Percentiles rank a stretch among this genome's conserved stretches.
Evolutionary conservation across 2,329 filamentous ascomycete genomes (phyloP).

Genomic region (Dothistroma septosporum): DNA sequence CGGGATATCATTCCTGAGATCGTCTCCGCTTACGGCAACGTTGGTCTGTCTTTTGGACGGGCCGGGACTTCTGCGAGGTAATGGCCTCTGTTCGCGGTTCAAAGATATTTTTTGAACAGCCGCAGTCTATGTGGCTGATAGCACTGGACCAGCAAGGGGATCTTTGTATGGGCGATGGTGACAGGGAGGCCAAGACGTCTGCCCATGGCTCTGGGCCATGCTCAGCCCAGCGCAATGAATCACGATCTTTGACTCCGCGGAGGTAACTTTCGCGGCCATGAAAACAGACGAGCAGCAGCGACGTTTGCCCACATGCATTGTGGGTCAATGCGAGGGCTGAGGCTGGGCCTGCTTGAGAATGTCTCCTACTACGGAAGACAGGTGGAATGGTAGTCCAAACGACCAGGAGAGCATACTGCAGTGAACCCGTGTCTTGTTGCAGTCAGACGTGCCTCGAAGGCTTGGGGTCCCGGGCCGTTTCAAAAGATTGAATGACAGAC

Average conservation of each 20-base stretch:
- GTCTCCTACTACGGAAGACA: neutral
- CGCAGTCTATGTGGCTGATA: neutral
- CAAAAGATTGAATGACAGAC: neutral
- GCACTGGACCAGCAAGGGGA: neutral
- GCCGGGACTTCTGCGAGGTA: neutral
- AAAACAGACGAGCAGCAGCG: neutral
- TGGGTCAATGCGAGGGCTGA: neutral
- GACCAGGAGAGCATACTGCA: no score
- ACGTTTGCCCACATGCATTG: neutral
- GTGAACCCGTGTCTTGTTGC: no score
- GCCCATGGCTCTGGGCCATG: neutral
- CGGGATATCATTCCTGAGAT: neutral
- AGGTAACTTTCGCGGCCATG: neutral
- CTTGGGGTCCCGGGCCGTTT: no score
- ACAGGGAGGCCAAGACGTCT: neutral
- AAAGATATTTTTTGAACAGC: neutral
- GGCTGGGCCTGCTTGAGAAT: neutral
- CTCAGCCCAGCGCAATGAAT: neutral
- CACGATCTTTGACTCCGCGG: neutral
- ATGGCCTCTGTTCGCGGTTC: neutral
- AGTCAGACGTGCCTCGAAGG: no score
- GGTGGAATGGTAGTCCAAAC: no score
- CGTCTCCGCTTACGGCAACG: neutral
- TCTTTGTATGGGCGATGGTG: neutral
- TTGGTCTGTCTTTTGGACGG: neutral